Conservation (phyloP, 371 early-diverging fungal species). For the Blastocladiella emersonii region DNA sequence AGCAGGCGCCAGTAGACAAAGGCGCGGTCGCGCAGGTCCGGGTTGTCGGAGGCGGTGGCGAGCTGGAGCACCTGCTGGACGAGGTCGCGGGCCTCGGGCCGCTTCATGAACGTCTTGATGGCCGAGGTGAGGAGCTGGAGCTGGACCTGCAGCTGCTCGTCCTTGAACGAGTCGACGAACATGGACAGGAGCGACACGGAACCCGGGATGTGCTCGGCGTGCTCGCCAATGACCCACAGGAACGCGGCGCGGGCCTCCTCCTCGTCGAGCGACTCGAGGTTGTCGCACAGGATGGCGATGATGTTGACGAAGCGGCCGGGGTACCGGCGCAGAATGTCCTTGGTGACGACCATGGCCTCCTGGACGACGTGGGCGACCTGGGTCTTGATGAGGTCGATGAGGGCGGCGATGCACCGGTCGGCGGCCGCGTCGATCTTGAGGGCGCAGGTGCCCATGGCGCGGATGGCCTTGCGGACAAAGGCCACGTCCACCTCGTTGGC, state of each 20-base stretch:
- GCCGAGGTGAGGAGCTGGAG: constrained; percentile 83
- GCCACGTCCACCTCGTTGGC: constrained; percentile 94
- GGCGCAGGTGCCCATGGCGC: constrained; percentile 84
- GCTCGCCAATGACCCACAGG: constrained; percentile 95
- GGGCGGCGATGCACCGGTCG: constrained; percentile 68
- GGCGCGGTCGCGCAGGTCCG: constrained; percentile 93
- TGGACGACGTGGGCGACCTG: constrained; percentile 84
- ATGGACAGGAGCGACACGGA: constrained; percentile 62
- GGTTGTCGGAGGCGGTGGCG: constrained; percentile 90
- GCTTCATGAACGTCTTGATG: constrained; percentile 86
- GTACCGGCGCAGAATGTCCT: constrained; percentile 89
- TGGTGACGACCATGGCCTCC: constrained; percentile 80
- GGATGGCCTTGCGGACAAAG: constrained; percentile 82
- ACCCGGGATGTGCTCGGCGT: constrained; percentile 80
- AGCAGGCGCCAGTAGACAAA: constrained; percentile 94
- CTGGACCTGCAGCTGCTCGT: constrained; percentile 51
- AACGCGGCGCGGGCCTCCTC: constrained; percentile 85
- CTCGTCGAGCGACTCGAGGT: constrained; percentile 75
- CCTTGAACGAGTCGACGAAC: constrained; percentile 60
- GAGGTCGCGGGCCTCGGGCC: constrained; percentile 74
- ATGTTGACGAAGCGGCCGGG: constrained; percentile 76
- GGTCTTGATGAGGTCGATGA: constrained; percentile 80
- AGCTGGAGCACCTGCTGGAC: constrained; percentile 81
- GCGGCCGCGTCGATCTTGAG: constrained; percentile 80
- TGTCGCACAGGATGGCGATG: constrained; percentile 74